These are phyloP conservation scores for Schizophyllum amplum DNA, from an alignment of 1,284 basidiomycete genomes.

Conservation along the genomic window DNA sequence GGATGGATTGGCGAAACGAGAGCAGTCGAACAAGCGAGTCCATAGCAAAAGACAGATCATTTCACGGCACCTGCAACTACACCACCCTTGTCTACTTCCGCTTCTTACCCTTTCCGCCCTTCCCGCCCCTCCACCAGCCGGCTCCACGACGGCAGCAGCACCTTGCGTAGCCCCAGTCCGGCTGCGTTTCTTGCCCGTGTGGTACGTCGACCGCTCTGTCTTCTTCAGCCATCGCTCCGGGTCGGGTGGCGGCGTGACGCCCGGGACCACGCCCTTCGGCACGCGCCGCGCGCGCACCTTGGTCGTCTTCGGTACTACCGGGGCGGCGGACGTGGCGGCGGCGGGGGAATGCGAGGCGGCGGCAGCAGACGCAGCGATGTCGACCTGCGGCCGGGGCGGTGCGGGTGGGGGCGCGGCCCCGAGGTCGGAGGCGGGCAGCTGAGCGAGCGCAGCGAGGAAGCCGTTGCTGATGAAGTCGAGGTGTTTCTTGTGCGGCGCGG, in stretches of 20 bases:
- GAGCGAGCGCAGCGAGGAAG: constrained; percentile 56
- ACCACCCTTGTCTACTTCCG: too few relatives aligned
- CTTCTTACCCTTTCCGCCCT: constrained; percentile 35
- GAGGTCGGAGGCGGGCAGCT: constrained; percentile 45
- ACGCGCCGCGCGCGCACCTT: constrained; percentile 58
- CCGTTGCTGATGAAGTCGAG: constrained; percentile 72
- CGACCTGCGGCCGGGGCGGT: constrained; percentile 26
- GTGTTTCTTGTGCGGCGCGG: constrained; percentile 67
- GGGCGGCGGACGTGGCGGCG: constrained; percentile 13
- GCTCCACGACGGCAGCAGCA: constrained; percentile 26
- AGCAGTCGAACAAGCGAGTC: too few relatives aligned
- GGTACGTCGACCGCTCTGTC: constrained; percentile 57
- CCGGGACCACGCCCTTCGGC: constrained; percentile 62
- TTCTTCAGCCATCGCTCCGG: constrained; percentile 81
- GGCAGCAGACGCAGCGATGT: constrained; percentile 19
- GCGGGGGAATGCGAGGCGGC: constrained; percentile 18
- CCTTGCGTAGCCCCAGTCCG: constrained; percentile 65
- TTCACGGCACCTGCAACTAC: too few relatives aligned
- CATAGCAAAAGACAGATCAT: too few relatives aligned
- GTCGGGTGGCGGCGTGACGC: constrained; percentile 69
- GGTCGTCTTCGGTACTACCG: constrained; percentile 27
- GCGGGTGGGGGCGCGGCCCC: constrained; percentile 55
- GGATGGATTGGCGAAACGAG: too few relatives aligned
- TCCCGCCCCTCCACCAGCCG: constrained; percentile 32
- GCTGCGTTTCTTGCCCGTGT: constrained; percentile 30